Evolutionary conservation across 441 rosid genomes (phyloP), one percentile per base, ranked within the genome.

Genomic region (Erodium texanum): DNA sequence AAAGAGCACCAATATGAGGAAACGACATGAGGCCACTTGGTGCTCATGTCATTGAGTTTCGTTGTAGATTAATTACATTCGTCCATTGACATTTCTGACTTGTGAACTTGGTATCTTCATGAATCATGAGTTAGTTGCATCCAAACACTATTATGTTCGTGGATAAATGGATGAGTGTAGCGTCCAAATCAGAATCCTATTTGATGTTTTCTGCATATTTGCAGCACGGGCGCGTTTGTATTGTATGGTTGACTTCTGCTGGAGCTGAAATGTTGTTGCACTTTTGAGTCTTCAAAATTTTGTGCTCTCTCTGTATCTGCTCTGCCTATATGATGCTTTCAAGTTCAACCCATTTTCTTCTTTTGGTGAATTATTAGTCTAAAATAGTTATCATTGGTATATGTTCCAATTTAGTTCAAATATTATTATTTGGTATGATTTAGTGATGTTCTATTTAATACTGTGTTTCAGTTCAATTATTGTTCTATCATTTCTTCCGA

Each of bases 141-240:
- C 4, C n/a, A n/a, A n/a, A n/a, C n/a, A n/a, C n/a, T n/a, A n/a
- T n/a, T n/a, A n/a, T n/a, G n/a, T n/a, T n/a, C n/a, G n/a, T n/a
- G n/a, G n/a, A n/a, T n/a, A n/a, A n/a, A n/a, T n/a, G n/a, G n/a
- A n/a, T n/a, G n/a, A n/a, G n/a, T n/a, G n/a, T n/a, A n/a, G n/a
- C n/a, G n/a, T n/a, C n/a, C n/a, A n/a, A 50, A 50, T 50, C 18
- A n/a, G 36, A 2, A 32, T 2, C 2, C 3, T 32, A 6, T 50
- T 50, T 50, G 58, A 50, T 50, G 58, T n/a, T 50, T 50, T 50
- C 20, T 50, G 58, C 58, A 50, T 50, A 32, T 50, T 50, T 50
- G 58, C n/a, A n/a, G n/a, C n/a, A n/a, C n/a, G 19, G 5, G 58
- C 19, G n/a, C 15, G 58, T 1, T 8, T 2, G 15, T 5, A 15